Conservation (phyloP, 768 basidiomycete species). For the Tephrocybe rancida region DNA sequence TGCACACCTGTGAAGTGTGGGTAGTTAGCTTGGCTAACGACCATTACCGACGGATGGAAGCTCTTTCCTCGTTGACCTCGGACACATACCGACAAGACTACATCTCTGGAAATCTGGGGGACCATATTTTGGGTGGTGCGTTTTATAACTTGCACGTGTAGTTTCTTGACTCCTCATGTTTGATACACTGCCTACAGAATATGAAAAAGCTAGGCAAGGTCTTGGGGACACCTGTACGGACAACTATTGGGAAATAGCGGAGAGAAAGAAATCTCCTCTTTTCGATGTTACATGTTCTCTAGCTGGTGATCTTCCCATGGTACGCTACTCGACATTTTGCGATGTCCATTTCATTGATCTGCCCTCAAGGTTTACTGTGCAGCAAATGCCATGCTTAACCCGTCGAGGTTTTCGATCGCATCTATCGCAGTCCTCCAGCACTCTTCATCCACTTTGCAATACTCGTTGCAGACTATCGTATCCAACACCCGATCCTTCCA, state of each 20-base stretch:
- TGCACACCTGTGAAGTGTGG: conserved; percentile 18
- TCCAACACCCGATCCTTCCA: conserved; percentile 19
- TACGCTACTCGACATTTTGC: conserved; percentile 11
- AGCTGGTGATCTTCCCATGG: conserved; percentile 33
- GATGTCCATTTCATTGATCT: too few relatives aligned
- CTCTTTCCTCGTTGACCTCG: conserved; percentile 28
- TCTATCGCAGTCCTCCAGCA: conserved; percentile 43
- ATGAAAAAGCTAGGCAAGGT: conserved; percentile 21
- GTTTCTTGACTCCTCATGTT: neutral
- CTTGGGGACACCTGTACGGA: conserved; percentile 25
- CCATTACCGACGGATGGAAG: conserved; percentile 30
- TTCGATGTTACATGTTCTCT: conserved; percentile 17
- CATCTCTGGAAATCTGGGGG: conserved; percentile 35
- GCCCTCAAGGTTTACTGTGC: conserved; percentile 40
- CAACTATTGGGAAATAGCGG: conserved; percentile 19
- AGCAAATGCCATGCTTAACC: conserved; percentile 29
- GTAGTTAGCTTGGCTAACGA: conserved; percentile 32
- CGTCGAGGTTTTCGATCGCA: conserved; percentile 36
- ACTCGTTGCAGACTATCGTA: conserved; percentile 24
- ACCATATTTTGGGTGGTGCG: conserved; percentile 35
- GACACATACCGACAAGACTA: conserved; percentile 37
- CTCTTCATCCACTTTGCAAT: conserved; percentile 31
- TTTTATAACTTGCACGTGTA: too few relatives aligned
- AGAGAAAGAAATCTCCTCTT: conserved; percentile 8
- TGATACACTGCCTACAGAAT: conserved; percentile 32